Percentiles rank a stretch among this genome's conserved stretches.
phyloP scores from a whole-genome alignment of 2,329 filamentous ascomycete genomes.

The Fusarium pilosicola region DNA sequence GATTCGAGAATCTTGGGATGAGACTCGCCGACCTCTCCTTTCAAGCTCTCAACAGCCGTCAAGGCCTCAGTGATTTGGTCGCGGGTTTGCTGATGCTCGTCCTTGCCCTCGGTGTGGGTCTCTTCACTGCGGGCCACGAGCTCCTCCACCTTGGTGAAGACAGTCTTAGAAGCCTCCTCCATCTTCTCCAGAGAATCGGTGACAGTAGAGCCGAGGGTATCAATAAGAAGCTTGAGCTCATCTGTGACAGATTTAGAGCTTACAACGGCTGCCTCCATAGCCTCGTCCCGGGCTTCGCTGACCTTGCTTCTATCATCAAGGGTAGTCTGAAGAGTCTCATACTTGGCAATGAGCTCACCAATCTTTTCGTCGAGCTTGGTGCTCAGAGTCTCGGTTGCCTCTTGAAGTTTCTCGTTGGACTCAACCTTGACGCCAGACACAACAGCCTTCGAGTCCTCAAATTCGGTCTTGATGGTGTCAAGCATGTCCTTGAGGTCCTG shows the following conservation, averaged over 20 bases:
- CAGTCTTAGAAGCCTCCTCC: constrained; percentile 86
- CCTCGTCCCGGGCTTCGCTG: constrained; percentile 76
- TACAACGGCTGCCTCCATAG: constrained; percentile 78
- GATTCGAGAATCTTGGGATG: constrained; percentile 90
- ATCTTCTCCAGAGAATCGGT: constrained; percentile 87
- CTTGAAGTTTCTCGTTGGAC: constrained; percentile 78
- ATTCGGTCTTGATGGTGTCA: constrained; percentile 82
- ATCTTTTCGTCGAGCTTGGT: constrained; percentile 73
- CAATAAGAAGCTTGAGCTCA: constrained; percentile 86
- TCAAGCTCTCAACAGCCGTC: constrained; percentile 77
- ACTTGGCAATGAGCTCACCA: constrained; percentile 82
- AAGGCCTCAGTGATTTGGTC: constrained; percentile 82
- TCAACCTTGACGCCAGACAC: constrained; percentile 85
- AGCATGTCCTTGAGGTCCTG: constrained; percentile 77
- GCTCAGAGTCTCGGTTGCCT: constrained; percentile 63
- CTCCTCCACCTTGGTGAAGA: constrained; percentile 84
- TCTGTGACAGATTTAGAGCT: constrained; percentile 84
- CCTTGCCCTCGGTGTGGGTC: constrained; percentile 75
- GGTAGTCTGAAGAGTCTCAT: constrained; percentile 82
- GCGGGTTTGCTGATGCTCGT: constrained; percentile 84
- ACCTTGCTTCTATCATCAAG: constrained; percentile 79
- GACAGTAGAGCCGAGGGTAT: constrained; percentile 83
- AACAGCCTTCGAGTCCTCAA: constrained; percentile 85
- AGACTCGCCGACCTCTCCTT: constrained; percentile 81
- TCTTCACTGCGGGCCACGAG: constrained; percentile 81